Evolutionary conservation across 108 stramenopile genomes (phyloP), one percentile per base, ranked within the genome.

Genomic region (Hondaea fermentalgiana): DNA sequence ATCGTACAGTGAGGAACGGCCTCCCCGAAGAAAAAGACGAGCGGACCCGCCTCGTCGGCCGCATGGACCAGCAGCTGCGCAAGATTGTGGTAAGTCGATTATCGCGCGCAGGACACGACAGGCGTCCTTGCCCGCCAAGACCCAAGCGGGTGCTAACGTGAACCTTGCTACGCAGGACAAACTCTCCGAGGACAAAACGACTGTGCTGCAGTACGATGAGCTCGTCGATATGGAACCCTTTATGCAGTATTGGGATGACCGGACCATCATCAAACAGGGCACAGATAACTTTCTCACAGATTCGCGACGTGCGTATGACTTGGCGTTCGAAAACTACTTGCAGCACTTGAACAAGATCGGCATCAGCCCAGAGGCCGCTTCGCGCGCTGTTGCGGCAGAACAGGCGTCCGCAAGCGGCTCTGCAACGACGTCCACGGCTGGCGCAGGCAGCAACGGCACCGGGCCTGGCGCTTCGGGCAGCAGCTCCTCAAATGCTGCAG

Each of bases 71-170:
- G 51, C 49, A 83, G 17, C 76, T 83, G 49, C 76, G 23, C 45
- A 83, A 83, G 49, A 83, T 83, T 53, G 76, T 83, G 76, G 76
- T 83, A 83, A 47, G 76, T 83, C 49, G n/a, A 53, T 2, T 57
- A 8, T 8, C 55, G 55, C 55, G 55, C 55, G 55, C 55, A 35
- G 35, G 35, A 35, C 2, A 35, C 35, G 35, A 35, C 35, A 35
- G 35, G 35, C 35, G 35, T 35, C 35, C 0, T 0, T 35, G 35
- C 35, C 35, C 35, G 35, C 35, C 35, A 35, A 35, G 35, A 35
- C 35, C 35, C 35, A 35, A 0, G 35, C 35, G 35, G 35, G 35
- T 35, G 35, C 35, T 35, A 35, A 35, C 35, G 35, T 35, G 35
- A 35, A 0, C 35, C 35, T 35, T 35, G 2, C 35, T 35, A 35